Evolutionary conservation across 345 rosid genomes (phyloP), one percentile per base, ranked within the genome.

Genomic region (Salix dunnii): DNA sequence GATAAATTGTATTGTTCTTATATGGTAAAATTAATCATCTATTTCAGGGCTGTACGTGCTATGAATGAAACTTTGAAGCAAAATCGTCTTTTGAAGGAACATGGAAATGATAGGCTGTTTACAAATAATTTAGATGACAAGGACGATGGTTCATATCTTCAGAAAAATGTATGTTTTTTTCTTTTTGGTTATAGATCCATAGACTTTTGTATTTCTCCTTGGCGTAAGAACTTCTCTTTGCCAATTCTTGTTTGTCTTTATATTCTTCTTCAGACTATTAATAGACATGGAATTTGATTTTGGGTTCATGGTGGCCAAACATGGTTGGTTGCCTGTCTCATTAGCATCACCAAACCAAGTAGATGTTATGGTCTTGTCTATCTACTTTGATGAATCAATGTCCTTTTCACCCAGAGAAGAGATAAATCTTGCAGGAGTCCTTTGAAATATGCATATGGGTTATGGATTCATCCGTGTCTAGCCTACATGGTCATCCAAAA

Each of bases 21-120:
- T 70, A 35, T 68, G 65, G 66, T 73, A 55, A 14, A 1, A 20
- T 48, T 40, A 67, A 33, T 68, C 30, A 25, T 84, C 40, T 76
- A 43, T 85, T 85, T 78, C 92, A 96, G 99, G 97, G 98, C 98
- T 82, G 98, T 96, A 43, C 86, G 97, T 70, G 97, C 94, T 31
- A 96, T 96, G 98, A 94, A 88, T 84, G 98, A 96, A 88, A 86
- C 91, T 6, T 69, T 94, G 86, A 96, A 96, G 95, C 98, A 94
- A 87, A 92, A 92, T 84, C 95, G 94, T 60, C 84, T 89, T 71
- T 74, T 85, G 78, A 86, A 82, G 79, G 99, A 87, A 77, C 90
- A 55, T 48, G 79, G 82, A 38, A 89, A 87, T 80, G 92, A 87
- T 79, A 72, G 82, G 79, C 79, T 91, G 46, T 85, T 82, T 82